phyloP scores from a whole-genome alignment of 345 rosid genomes.

The Populus simonii region DNA sequence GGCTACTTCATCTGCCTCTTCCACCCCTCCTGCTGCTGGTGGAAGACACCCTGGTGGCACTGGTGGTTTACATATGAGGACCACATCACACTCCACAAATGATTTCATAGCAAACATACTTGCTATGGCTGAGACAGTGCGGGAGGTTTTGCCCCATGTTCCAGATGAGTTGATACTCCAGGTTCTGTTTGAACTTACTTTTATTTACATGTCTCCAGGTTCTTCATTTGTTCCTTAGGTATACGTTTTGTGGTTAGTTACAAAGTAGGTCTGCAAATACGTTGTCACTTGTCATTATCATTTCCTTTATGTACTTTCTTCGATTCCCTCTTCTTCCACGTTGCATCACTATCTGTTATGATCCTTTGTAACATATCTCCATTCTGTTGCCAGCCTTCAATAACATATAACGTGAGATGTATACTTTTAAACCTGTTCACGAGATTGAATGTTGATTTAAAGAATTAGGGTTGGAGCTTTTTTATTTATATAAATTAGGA shows the following conservation, averaged over 20 bases:
- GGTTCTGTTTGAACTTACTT: slow-evolving; percentile 40
- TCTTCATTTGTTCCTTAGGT: not conserved
- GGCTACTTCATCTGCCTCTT: slow-evolving; percentile 63
- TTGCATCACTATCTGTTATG: not conserved
- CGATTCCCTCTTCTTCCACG: not conserved
- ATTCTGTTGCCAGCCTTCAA: not conserved
- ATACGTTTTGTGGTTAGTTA: not conserved
- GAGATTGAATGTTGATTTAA: not conserved
- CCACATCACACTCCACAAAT: slow-evolving; percentile 43
- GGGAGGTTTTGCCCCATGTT: slow-evolving; percentile 92
- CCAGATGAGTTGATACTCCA: slow-evolving; percentile 86
- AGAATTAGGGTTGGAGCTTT: not conserved
- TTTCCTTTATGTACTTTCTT: not conserved
- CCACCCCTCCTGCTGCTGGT: slow-evolving; percentile 38
- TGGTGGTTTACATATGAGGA: slow-evolving; percentile 64
- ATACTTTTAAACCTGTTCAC: not conserved
- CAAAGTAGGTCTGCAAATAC: not conserved
- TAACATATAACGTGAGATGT: not conserved
- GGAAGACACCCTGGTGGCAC: slow-evolving; percentile 51
- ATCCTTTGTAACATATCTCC: not conserved
- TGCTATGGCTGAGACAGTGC: slow-evolving; percentile 92
- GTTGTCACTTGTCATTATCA: not conserved
- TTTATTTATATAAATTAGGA: not conserved
- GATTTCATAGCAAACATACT: slow-evolving; percentile 68
- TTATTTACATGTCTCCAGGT: not conserved